phyloP scores from a whole-genome alignment of 108 stramenopile genomes.

The Nitzschia sp. region DNA sequence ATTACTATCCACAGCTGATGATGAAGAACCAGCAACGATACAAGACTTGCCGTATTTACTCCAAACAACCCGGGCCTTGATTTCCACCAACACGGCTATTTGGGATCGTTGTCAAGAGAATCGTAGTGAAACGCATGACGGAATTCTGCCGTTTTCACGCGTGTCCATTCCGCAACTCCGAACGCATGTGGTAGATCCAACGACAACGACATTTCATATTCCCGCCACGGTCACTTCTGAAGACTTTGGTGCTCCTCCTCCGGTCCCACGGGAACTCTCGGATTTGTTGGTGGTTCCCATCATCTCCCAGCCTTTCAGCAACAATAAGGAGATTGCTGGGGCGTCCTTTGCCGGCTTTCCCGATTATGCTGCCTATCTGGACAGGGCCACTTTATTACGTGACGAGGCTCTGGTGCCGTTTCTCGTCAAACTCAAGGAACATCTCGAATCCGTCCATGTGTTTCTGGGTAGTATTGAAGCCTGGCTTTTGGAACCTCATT shows the following conservation, averaged over 20 bases:
- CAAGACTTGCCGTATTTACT: neutral
- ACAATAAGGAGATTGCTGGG: neutral
- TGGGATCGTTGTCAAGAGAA: neutral
- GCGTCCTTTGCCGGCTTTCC: constrained; percentile 7
- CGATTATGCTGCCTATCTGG: constrained; percentile 35
- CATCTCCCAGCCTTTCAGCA: neutral
- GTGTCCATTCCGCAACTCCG: neutral
- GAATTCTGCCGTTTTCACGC: constrained; percentile 1
- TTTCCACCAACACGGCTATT: neutral
- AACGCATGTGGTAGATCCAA: neutral
- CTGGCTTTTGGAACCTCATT: constrained; percentile 34
- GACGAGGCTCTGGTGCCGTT: constrained; percentile 39
- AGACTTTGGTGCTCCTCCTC: constrained; percentile 1
- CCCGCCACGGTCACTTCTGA: neutral
- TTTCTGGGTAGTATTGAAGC: constrained; percentile 42
- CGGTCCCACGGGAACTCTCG: neutral
- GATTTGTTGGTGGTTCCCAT: neutral
- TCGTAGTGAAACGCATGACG: neutral
- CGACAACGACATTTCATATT: neutral
- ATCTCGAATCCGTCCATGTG: constrained; percentile 40
- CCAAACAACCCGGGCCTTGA: constrained; percentile 1
- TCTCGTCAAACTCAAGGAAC: constrained; percentile 32
- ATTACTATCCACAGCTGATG: neutral
- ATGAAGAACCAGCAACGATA: neutral
- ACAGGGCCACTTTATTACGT: constrained; percentile 27